A percentile compares a stretch with the other conserved stretches of the same genome.
Conservation (phyloP, 768 basidiomycete genomes). For the Suillus clintonianus region DNA sequence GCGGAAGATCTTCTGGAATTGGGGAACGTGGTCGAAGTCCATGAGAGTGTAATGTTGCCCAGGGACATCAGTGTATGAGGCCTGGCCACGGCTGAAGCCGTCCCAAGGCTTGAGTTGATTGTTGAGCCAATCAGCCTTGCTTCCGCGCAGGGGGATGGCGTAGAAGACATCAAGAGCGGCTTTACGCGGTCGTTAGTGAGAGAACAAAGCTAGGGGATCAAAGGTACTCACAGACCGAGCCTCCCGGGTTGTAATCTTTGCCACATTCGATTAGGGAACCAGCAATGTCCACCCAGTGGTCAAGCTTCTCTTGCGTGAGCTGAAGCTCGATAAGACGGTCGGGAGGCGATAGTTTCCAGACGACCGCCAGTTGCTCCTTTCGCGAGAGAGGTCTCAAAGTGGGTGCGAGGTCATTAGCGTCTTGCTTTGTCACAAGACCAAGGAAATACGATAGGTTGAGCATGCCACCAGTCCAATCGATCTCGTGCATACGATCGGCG, state of each 20-base stretch:
- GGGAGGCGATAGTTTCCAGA: constrained; percentile 20
- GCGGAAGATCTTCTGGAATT: constrained; percentile 19
- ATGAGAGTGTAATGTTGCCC: constrained; percentile 19
- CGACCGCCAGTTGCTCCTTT: constrained; percentile 18
- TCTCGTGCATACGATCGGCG: constrained; percentile 41
- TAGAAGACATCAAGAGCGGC: constrained; percentile 13
- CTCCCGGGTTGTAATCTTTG: constrained; percentile 15
- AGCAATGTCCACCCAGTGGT: constrained; percentile 24
- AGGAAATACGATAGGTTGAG: constrained; percentile 44
- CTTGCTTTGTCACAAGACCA: constrained; percentile 27
- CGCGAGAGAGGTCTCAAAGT: constrained; percentile 17
- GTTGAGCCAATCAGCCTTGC: constrained; percentile 15
- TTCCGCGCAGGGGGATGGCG: constrained; percentile 14
- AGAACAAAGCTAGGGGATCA: not conserved
- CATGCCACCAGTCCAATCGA: constrained; percentile 40
- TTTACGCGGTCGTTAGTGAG: not conserved
- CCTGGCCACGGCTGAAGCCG: constrained; percentile 14
- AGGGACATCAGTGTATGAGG: constrained; percentile 13
- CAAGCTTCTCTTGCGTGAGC: constrained; percentile 21
- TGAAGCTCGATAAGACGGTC: constrained; percentile 23
- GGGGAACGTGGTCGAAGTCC: constrained; percentile 15
- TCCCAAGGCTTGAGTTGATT: constrained; percentile 18
- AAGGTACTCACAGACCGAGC: constrained; percentile 21
- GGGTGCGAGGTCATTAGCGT: constrained; percentile 16
- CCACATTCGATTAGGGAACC: constrained; percentile 22